A percentile compares a stretch with the other conserved stretches of the same genome.
Conservation (phyloP, 2,329 filamentous ascomycete species). For the Calonectria leucothoes region DNA sequence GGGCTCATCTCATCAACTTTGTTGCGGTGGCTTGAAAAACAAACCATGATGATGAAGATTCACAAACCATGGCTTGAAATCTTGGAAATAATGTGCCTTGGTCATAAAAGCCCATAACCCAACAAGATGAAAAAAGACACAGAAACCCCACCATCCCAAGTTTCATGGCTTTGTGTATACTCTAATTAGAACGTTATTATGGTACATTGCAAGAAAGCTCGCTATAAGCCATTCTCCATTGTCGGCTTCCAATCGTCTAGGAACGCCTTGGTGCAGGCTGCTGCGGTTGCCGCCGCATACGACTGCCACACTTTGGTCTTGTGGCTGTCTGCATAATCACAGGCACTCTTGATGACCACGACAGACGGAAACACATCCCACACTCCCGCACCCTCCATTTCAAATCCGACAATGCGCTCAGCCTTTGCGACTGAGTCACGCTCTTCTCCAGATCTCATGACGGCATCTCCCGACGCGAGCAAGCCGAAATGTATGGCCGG, state of each 20-base stretch:
- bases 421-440: neutral
- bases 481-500: slow-evolving; percentile 16
- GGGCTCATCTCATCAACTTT: no score
- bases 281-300: slow-evolving; percentile 5
- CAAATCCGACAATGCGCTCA: slow-evolving; percentile 19
- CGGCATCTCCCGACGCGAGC: slow-evolving; percentile 13
- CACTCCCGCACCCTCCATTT: slow-evolving; percentile 29
- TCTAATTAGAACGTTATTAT: no score
- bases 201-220: neutral
- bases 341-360: slow-evolving; percentile 26
- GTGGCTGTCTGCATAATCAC: slow-evolving; percentile 30
- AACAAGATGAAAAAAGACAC: no score
- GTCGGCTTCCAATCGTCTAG: slow-evolving; percentile 7
- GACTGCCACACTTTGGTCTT: slow-evolving; percentile 22
- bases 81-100: no score
- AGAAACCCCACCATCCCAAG: no score
- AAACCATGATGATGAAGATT: no score
- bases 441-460: slow-evolving; percentile 20
- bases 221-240: neutral
- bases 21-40: no score
- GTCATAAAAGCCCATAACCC: no score
- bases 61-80: no score
- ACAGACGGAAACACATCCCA: slow-evolving; percentile 28
- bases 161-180: no score
- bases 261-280: slow-evolving; percentile 3